Base-by-base conservation (phyloP, 495 filamentous ascomycete species). In the Penicillium malachiteum region DNA sequence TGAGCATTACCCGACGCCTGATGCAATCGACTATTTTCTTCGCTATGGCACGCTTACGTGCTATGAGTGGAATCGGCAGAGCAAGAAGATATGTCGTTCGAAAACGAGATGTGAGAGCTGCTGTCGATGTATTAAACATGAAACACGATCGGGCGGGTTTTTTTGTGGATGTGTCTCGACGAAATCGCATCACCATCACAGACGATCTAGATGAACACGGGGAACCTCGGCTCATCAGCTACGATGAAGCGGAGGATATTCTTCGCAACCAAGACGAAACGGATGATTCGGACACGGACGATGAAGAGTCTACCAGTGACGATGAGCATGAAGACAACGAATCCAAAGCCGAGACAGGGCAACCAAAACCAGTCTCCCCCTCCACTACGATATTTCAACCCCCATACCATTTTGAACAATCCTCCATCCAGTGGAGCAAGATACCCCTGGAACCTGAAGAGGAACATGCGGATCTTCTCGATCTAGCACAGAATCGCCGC, bases 1-100 rank as follows among this genome's bases (percentile, higher is more conserved):
- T 89, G 9, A 86, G 75, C 52, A 55, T 92, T 14, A 92, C 87
- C 0, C 80, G 80, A 30, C 76, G 86, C n/a, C 65, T 96, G 16
- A 72, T 96, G 0, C 80, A 86, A 7, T 80, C 87, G 1, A 66
- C 80, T 2, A 61, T 93, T 0, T 89, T 84, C 59, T 79, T 87
- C n/a, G 82, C 87, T 11, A 78, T 79, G 76, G 85, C 78, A 59
- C 78, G 75, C 55, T 65, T 76, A 32, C 81, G 73, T 54, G 79
- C 69, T 30, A 76, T 57, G 71, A 53, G 68, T 60, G 64, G 64
- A 17, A 62, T 67, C 3, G 65, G 71, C 37, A 56, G 72, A 41
- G 63, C 69, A 13, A 58, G 59, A 17, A 63, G 62, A 11, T 59
- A 64, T 16, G 61, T 71, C 0, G 79, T 94, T 26, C 79, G 71